Percentiles rank a stretch among this genome's conserved stretches.
phyloP scores from a whole-genome alignment of 2,329 filamentous ascomycete species.

The Fonsecaea multimorphosa region DNA sequence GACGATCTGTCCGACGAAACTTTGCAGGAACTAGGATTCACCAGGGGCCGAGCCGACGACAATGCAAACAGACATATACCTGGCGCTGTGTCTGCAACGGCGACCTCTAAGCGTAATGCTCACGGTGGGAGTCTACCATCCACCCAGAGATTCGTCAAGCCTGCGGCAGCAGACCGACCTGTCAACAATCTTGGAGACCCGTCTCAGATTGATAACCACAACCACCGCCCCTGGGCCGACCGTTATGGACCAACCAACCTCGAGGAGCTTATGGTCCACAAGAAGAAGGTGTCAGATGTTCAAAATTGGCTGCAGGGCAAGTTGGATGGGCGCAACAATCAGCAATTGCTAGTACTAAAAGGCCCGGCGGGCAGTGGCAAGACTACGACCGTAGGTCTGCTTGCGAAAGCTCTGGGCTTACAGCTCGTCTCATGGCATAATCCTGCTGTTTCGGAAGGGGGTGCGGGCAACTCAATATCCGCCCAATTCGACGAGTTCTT shows the following conservation, averaged over 20 bases:
- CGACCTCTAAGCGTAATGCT: constrained; percentile 14
- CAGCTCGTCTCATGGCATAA: constrained; percentile 91
- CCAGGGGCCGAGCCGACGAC: constrained; percentile 15
- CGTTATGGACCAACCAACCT: constrained; percentile 76
- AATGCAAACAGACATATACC: constrained; percentile 27
- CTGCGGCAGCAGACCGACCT: constrained; percentile 13
- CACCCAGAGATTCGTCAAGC: constrained; percentile 37
- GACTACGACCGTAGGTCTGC: constrained; percentile 80
- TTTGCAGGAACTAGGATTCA: constrained; percentile 44
- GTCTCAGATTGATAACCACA: constrained; percentile 5
- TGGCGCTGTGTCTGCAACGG: not conserved
- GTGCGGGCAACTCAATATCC: constrained; percentile 69
- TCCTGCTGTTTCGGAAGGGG: constrained; percentile 67
- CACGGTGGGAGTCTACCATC: constrained; percentile 33
- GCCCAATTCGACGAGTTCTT: constrained; percentile 93
- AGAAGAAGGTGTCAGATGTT: constrained; percentile 89
- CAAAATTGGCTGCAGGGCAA: constrained; percentile 80
- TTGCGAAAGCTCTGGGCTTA: constrained; percentile 77
- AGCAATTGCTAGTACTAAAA: constrained; percentile 82
- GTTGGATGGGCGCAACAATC: constrained; percentile 62
- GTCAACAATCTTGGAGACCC: constrained; percentile 6
- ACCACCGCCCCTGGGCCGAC: constrained; percentile 80
- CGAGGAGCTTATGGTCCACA: constrained; percentile 90
- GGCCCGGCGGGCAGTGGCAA: constrained; percentile 92
- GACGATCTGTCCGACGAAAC: constrained; percentile 47